A percentile compares a stretch with the other conserved stretches of the same genome.
Conservation (phyloP, 345 rosid species). For the Corchorus olitorius region DNA sequence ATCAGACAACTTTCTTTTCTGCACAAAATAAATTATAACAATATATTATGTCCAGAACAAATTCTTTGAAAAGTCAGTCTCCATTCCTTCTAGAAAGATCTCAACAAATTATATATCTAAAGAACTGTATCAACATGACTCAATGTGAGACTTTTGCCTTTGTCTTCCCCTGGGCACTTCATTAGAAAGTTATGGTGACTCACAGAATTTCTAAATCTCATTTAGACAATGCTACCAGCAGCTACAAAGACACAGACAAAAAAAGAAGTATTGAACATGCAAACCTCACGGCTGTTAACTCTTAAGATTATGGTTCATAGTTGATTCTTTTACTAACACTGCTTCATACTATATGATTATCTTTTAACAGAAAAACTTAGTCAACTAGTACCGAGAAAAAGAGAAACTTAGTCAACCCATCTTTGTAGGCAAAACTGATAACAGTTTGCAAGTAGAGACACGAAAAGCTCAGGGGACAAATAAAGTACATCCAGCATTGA, state of each 20-base stretch:
- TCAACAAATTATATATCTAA: neutral
- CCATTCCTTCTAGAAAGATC: constrained; percentile 10
- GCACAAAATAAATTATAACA: constrained; percentile 22
- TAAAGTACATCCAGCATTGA: neutral
- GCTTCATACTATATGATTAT: neutral
- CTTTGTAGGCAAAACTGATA: neutral
- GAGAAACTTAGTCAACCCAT: neutral
- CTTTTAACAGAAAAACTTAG: constrained; percentile 3
- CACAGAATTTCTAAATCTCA: too few species aligned
- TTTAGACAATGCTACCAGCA: too few species aligned
- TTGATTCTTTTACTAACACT: neutral
- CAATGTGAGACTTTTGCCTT: neutral
- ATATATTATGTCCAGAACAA: neutral
- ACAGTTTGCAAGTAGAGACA: neutral
- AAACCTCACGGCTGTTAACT: constrained; percentile 6
- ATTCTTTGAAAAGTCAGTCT: constrained; percentile 3
- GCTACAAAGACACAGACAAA: too few species aligned
- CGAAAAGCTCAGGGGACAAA: neutral
- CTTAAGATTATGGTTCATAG: neutral
- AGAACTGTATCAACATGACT: neutral
- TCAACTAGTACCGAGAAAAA: neutral
- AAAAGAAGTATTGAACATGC: neutral
- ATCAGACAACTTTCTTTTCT: constrained; percentile 78
- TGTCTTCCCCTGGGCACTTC: neutral
- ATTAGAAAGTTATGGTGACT: neutral